Evolutionary conservation across 1,284 basidiomycete genomes (phyloP), one percentile per base, ranked within the genome.

Genomic region (Leccinum subrobustum): DNA sequence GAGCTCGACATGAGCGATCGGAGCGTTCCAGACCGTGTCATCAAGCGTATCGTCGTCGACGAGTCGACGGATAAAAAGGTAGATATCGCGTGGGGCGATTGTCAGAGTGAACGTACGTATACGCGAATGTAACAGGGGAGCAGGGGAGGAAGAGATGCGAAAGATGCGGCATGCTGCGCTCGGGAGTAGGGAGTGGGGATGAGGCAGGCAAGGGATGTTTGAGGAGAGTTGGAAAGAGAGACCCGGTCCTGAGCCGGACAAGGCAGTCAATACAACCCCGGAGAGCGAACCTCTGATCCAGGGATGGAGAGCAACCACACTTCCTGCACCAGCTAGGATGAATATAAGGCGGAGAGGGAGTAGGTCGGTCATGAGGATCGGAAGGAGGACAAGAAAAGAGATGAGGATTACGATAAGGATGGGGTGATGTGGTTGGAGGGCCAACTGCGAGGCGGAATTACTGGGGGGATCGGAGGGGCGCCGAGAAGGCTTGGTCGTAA

Each of bases 321-420:
- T 86, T 0, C 73, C 65, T 8, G 87, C 75, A 0, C 89, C 90
- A 0, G 76, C 70, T 14, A 83, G 56, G 55, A 92, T 81, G 63
- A 83, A 83, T 0, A 84, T 75, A 1, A 79, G 71, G 23, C 88
- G 86, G 18, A 89, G 75, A 0, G 89, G 89, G 61, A 92, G 56
- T 42, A 83, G 70, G 39, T 68, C 58, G 16, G 51, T 18, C 6
- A 88, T 88, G 57, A 39, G 25, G 35, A 78, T 48, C 0, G 85
- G 82, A 1, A 86, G 73, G 20, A 83, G 71, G 44, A 83, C 65
- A 31, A 86, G 37, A 57, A 83, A 75, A 3, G 81, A 70, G 14
- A 83, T 67, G 23, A 69, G 74, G 18, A 78, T 73, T n/a, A 81
- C 71, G 6, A 81, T 72, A 11, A 83, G 20, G 76, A 63, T 37